Base-by-base conservation (phyloP, 1,139 yeast genomes). In the Kluyveromyces sp. region DNA sequence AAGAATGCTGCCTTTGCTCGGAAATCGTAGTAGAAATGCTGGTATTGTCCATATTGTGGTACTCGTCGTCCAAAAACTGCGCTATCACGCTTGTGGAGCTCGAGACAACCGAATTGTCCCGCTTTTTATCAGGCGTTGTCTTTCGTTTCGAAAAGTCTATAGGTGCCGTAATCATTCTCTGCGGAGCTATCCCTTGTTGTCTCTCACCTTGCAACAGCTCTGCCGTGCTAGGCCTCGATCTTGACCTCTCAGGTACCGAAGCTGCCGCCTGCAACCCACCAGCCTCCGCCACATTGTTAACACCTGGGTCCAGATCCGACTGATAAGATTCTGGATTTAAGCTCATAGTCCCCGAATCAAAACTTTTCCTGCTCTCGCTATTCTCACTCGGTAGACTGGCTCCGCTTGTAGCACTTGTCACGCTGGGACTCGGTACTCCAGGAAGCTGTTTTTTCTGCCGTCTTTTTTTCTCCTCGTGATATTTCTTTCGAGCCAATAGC, bases 401-500 rank as follows among this genome's bases (percentile, higher is more conserved):
- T 6, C 26, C 9, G 26, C 26, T 22, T 6, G 8, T 22, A 6
- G 6, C 26, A 22, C 26, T 22, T 6, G 18, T 9, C 4, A 28
- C 4, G 18, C 43, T 39, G 16, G 32, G 34, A 12, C 41, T 26
- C 3, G 68, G 68, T 1, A 62, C 49, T 11, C 45, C 48, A 13
- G 67, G 68, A 19, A 63, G 46, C 19, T 60, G 53, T 43, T 63
- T 62, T 39, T 57, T 49, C 17, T 51, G 36, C 51, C 68, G 40
- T 51, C 63, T 49, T 49, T 66, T 65, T 57, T 61, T 62, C 51
- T 65, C 92, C 40, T 61, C 62, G 39, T 60, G 54, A 13, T 49
- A 41, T 44, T 60, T 61, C 36, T 61, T 47, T 46, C 60, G 61
- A 6, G 57, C 57, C 63, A 92, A 69, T 47, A 92, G 68, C 56